These are phyloP conservation scores for Naganishia friedmannii DNA, from an alignment of 768 basidiomycete species.

Conservation along the genomic window DNA sequence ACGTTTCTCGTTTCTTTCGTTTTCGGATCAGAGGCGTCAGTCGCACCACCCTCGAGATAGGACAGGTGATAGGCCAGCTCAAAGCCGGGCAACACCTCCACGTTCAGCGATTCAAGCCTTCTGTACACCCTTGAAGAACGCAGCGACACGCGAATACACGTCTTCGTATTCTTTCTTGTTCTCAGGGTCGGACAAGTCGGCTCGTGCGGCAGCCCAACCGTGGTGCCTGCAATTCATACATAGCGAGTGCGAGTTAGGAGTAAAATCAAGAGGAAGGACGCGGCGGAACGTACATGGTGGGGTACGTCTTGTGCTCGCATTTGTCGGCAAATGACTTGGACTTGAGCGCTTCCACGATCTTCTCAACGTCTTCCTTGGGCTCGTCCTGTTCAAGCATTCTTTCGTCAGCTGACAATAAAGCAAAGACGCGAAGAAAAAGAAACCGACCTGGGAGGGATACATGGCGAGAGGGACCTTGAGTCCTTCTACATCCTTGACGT, in stretches of 20 bases:
- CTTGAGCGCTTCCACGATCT: slow-evolving; percentile 57
- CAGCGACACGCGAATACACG: slow-evolving; percentile 59
- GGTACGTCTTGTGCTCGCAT: slow-evolving; percentile 59
- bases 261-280: slow-evolving; percentile 41
- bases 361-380: slow-evolving; percentile 50
- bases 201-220: slow-evolving; percentile 64
- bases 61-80: no score
- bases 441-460: slow-evolving; percentile 51
- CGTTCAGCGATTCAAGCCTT: slow-evolving; percentile 43
- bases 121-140: slow-evolving; percentile 54
- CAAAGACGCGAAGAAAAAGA: neutral
- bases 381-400: slow-evolving; percentile 35
- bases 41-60: no score
- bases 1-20: no score
- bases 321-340: slow-evolving; percentile 59
- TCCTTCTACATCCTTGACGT: slow-evolving; percentile 40
- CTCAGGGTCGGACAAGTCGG: slow-evolving; percentile 59
- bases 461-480: slow-evolving; percentile 47
- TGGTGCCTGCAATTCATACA: slow-evolving; percentile 58
- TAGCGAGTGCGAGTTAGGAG: slow-evolving; percentile 40
- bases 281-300: slow-evolving; percentile 51
- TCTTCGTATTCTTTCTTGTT: slow-evolving; percentile 64
- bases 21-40: no score
- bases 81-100: slow-evolving; percentile 28
- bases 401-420: neutral